Evolutionary conservation across 129 eudicot genomes (phyloP).

Genomic region (Artemisia argyi): DNA sequence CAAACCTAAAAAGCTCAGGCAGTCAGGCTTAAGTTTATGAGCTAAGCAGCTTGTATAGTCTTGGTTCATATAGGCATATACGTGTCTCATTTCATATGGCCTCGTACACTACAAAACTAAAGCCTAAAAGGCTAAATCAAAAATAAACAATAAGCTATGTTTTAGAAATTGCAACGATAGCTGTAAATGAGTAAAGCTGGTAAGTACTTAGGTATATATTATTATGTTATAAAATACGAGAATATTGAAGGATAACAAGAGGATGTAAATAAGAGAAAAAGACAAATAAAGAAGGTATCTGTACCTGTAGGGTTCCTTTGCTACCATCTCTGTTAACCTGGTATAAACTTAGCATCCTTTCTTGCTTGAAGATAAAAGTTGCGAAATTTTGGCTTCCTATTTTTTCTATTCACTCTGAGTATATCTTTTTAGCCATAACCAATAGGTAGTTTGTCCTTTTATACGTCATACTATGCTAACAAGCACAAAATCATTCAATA

Average conservation of each 20-base stretch:
- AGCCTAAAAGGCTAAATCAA: not conserved
- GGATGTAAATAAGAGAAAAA: not conserved
- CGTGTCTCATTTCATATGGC: not conserved
- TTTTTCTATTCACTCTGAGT: not conserved
- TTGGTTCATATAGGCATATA: not conserved
- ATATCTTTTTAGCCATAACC: conserved; percentile 4
- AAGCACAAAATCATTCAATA: not conserved
- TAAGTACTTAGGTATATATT: too few species aligned
- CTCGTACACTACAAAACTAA: not conserved
- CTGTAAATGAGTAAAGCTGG: too few species aligned
- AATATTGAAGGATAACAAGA: not conserved
- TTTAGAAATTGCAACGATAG: not conserved
- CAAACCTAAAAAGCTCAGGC: too few species aligned
- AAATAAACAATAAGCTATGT: not conserved
- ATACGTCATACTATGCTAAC: not conserved
- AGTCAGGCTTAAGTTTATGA: too few species aligned
- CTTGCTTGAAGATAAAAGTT: conserved; percentile 40
- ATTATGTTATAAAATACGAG: not conserved
- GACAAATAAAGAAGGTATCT: not conserved
- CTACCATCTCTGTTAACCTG: conserved; percentile 33
- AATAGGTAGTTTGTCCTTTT: not conserved
- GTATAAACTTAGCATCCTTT: conserved; percentile 26
- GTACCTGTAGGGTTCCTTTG: conserved; percentile 35
- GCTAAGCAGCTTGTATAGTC: not conserved
- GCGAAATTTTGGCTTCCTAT: conserved; percentile 51